Evolutionary conservation across 805 yeast genomes (phyloP), one percentile per base, ranked within the genome.

Genomic region (Saccharomyces eubayanus): DNA sequence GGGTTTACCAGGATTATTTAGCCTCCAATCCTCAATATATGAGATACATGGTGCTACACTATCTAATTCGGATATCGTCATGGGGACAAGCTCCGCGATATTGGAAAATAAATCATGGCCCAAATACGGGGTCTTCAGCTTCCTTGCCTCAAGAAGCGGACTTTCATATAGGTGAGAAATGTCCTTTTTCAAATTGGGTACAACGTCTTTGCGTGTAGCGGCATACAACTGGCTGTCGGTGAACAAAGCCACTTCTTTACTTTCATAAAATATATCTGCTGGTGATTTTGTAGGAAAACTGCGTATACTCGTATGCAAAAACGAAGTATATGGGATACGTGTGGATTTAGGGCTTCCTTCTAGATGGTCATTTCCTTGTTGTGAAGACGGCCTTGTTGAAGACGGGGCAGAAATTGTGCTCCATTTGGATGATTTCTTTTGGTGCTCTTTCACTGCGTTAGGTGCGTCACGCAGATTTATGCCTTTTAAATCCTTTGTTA

Each of bases 91-190:
- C 1, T 49, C 48, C 10, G 62, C 64, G 43, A 46, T 57, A 6
- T 62, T 63, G n/a, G 54, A 36, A 21, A 53, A 62, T 16, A 68
- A 51, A 50, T 66, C 59, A 27, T 58, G 52, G 0, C 69, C 68
- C 6, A 67, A 4, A 47, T 59, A 65, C 8, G 55, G 53, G 2
- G 27, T 31, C 40, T 60, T 63, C 8, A 48, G 49, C 10, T 27
- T 30, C 21, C 56, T 55, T 20, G 55, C 30, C 4, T 46, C 54
- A 14, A 28, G 24, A 21, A 31, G n/a, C 12, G 54, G 46, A 27
- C 43, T 55, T 48, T 27, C 55, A 24, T 54, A 40, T 5, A 58
- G 28, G 11, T 55, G n/a, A 16, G 53, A 49, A 20, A 62, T 46
- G 28, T 54, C 55, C 9, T 48, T 31, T 30, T 52, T 50, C 48